Conservation (phyloP, 441 rosid species). For the Euphorbia celastroides region DNA sequence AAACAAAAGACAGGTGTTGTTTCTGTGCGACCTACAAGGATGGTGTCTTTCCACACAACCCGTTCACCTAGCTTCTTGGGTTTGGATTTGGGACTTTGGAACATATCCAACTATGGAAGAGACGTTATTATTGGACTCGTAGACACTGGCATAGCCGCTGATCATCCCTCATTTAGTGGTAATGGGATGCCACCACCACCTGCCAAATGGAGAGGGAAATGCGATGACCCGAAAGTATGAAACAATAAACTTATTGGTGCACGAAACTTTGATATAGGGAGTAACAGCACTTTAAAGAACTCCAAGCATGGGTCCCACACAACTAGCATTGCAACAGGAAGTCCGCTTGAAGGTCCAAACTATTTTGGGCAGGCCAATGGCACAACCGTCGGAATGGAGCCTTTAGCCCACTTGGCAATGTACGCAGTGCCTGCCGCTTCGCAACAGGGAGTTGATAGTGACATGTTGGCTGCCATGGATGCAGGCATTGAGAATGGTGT, state of each 20-base stretch:
- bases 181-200: constrained; percentile 34
- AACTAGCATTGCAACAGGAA: constrained; percentile 35
- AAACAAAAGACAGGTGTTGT: constrained; percentile 24
- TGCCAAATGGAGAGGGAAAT: constrained; percentile 33
- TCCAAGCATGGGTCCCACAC: constrained; percentile 38
- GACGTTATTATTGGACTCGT: constrained; percentile 34
- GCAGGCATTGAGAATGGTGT: constrained; percentile 26
- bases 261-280: constrained; percentile 19
- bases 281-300: constrained; percentile 22
- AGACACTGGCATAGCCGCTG: constrained; percentile 26
- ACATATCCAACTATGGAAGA: constrained; percentile 23
- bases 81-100: constrained; percentile 23
- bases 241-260: constrained; percentile 39
- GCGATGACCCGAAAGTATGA: constrained; percentile 24
- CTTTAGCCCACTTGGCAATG: constrained; percentile 17
- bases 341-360: constrained; percentile 17
- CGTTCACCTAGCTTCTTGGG: constrained; percentile 33
- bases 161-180: constrained; percentile 30
- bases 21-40: constrained; percentile 23
- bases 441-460: constrained; percentile 15
- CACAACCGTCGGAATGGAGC: background rate
- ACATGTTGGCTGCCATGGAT: constrained; percentile 25
- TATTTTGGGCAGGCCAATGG: constrained; percentile 10
- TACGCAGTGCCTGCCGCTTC: constrained; percentile 20
- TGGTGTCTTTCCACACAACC: constrained; percentile 20